Evolutionary conservation across 2,329 filamentous ascomycete genomes (phyloP), one percentile per base, ranked within the genome.

Genomic region (Fonsecaea erecta): DNA sequence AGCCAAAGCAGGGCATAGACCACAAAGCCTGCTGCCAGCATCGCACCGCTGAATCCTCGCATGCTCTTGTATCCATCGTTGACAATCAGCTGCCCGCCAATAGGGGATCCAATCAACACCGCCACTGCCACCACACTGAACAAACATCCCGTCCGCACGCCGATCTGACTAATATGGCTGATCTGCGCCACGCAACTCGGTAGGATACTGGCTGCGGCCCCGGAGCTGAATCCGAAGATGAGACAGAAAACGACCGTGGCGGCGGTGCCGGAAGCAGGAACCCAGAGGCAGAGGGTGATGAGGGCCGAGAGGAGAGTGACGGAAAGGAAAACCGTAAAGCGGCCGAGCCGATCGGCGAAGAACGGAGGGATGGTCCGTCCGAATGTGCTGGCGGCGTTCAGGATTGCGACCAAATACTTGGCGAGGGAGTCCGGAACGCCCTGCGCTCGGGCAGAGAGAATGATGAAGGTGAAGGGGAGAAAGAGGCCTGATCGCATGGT

Each of bases 141-240:
- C 28, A 86, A 80, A 0, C 84, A 83, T 0, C 90, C 90, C 2
- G 84, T 87, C 6, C 90, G 81, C 1, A 88, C 84, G 14, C 90
- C 91, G 35, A 93, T 88, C 74, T 91, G 83, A 18, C 85, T 81
- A 32, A 91, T 84, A 56, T 90, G 88, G 1, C 85, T 87, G 68
- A 93, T 89, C 72, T 92, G 88, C 1, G 88, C 88, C 24, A 93
- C 79, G 6, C 89, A 78, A 0, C 88, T 83, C 0, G 90, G 87
- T 0, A 81, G 79, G 14, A 92, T 78, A 0, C 85, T 85, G 34
- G 90, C 84, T 71, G 87, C 89, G 2, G 85, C 85, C 14, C 89
- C 90, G 0, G 86, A 88, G n/a, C 83, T 83, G 74, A 92, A 90
- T 18, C 89, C 90, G 70, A 89, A 92, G 8, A 91, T 75, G 26